These are phyloP conservation scores for Cladophialophora exuberans DNA, from an alignment of 2,329 filamentous ascomycete species.

Conservation along the genomic window DNA sequence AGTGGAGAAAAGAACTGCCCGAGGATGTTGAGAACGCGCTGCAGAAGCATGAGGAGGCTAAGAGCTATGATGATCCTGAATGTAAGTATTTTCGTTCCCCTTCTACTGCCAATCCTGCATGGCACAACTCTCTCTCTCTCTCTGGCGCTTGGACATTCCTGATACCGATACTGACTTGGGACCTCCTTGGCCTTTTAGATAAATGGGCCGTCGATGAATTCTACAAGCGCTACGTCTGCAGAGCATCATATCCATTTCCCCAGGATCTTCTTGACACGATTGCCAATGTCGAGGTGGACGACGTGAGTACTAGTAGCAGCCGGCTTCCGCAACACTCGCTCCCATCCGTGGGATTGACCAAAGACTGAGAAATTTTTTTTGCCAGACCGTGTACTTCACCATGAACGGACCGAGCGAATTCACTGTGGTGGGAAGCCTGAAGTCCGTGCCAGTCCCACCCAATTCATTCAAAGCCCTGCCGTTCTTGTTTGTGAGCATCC, in stretches of 20 bases:
- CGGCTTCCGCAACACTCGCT: too few relatives aligned
- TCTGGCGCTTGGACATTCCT: too few relatives aligned
- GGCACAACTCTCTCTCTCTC: too few relatives aligned
- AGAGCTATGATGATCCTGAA: conserved; percentile 33
- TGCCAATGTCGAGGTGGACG: conserved; percentile 32
- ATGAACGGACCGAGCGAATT: conserved; percentile 46
- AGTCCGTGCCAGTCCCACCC: too few relatives aligned
- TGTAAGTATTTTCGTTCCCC: too few relatives aligned
- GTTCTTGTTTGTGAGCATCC: too few relatives aligned
- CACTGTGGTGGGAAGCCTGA: conserved; percentile 44
- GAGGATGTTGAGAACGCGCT: conserved; percentile 27
- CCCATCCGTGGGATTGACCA: neutral
- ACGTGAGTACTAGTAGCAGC: too few relatives aligned
- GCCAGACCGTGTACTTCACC: conserved; percentile 34
- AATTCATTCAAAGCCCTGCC: neutral
- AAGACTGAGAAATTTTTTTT: neutral
- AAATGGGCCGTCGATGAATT: conserved; percentile 35
- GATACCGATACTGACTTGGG: neutral
- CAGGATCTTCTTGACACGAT: conserved; percentile 35
- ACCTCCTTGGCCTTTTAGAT: conserved; percentile 19
- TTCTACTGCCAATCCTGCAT: too few relatives aligned
- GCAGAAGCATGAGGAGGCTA: conserved; percentile 25
- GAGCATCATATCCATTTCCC: conserved; percentile 39
- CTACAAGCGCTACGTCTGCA: conserved; percentile 37
- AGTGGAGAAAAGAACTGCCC: conserved; percentile 33